Evolutionary conservation across 1,284 basidiomycete genomes (phyloP).

Genomic region (Porogramme epimiltina): DNA sequence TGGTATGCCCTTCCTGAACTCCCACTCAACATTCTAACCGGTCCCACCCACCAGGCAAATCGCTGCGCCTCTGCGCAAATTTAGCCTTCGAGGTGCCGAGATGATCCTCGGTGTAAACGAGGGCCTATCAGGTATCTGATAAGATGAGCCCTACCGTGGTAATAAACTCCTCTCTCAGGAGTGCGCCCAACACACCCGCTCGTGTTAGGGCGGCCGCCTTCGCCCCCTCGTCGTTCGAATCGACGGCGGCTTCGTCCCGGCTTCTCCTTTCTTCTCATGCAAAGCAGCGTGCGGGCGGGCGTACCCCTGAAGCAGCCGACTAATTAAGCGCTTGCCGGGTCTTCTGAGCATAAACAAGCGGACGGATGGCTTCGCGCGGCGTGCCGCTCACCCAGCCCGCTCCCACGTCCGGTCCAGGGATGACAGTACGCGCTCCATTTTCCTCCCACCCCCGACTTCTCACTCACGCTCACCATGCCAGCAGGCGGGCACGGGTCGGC

Average conservation of each 20-base stretch:
- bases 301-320: no score
- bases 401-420: conserved; percentile 13
- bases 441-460: conserved; percentile 8
- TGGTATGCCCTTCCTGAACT: neutral
- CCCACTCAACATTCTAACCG: neutral
- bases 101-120: neutral
- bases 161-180: no score
- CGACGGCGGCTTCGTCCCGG: neutral
- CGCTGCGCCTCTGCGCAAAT: neutral
- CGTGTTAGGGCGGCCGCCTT: neutral
- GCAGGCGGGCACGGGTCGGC: conserved; percentile 3
- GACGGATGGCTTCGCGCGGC: neutral
- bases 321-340: no score
- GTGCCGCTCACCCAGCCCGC: neutral
- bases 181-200: no score
- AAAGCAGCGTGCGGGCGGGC: no score
- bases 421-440: neutral
- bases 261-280: neutral
- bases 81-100: conserved; percentile 4
- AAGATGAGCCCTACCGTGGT: conserved; percentile 3
- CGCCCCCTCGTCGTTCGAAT: neutral
- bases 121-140: conserved; percentile 9
- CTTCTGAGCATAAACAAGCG: no score
- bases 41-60: neutral
- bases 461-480: neutral